phyloP scores from a whole-genome alignment of 768 basidiomycete species.

The Xerocomus potaroensis region DNA sequence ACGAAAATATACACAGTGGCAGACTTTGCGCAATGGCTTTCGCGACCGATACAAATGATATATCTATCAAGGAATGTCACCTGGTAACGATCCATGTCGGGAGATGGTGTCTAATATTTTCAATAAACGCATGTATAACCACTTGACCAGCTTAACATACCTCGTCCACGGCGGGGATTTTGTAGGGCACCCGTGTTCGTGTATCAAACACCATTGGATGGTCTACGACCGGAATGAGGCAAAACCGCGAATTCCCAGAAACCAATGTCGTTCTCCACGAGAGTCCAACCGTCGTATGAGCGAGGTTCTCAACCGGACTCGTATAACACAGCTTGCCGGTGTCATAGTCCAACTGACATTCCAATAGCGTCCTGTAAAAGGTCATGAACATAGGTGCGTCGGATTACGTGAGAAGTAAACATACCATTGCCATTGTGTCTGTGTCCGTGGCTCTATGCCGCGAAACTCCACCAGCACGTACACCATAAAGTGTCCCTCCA shows the following conservation, averaged over 20 bases:
- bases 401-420: background rate
- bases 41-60: no score
- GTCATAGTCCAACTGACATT: conserved; percentile 1
- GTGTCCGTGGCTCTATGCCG: no score
- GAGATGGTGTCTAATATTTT: background rate
- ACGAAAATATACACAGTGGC: no score
- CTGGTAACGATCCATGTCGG: background rate
- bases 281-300: no score
- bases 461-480: background rate
- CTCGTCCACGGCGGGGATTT: rapidly evolving
- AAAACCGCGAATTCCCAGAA: background rate
- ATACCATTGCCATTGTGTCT: no score
- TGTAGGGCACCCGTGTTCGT: background rate
- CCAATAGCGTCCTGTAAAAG: background rate
- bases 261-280: rapidly evolving
- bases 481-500: background rate
- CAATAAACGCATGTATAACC: background rate
- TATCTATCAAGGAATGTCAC: no score
- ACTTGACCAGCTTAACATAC: conserved; percentile 13
- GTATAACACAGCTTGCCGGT: background rate
- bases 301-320: background rate
- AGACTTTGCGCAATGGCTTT: no score
- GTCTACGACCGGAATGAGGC: background rate
- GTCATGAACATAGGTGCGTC: no score
- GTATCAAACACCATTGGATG: background rate